phyloP scores from a whole-genome alignment of 805 yeast genomes.

The Clavispora santaluciae region DNA sequence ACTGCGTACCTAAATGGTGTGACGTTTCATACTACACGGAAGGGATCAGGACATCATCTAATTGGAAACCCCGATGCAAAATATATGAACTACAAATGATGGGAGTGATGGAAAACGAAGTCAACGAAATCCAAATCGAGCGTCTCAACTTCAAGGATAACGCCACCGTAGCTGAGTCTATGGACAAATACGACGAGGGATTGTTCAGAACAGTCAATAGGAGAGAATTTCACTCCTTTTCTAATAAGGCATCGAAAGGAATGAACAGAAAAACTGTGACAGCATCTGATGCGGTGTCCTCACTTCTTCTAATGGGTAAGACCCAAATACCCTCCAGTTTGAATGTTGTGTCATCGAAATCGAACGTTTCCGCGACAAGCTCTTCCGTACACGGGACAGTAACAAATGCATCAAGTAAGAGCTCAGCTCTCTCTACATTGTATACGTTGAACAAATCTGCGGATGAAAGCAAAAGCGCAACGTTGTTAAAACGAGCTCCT shows the following conservation, averaged over 20 bases:
- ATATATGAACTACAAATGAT: constrained; percentile 96
- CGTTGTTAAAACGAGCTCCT: not conserved
- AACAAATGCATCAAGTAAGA: constrained; percentile 15
- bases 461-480: constrained; percentile 7
- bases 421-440: constrained; percentile 35
- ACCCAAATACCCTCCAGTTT: not conserved
- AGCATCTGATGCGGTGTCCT: constrained; percentile 13
- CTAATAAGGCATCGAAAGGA: not conserved
- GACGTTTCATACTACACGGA: constrained; percentile 89
- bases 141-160: constrained; percentile 40
- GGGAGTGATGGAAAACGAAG: constrained; percentile 93
- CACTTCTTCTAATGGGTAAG: constrained; percentile 24
- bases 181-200: constrained; percentile 62
- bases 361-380: constrained; percentile 27
- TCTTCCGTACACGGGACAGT: constrained; percentile 38
- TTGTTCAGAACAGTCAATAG: constrained; percentile 39
- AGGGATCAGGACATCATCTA: constrained; percentile 36
- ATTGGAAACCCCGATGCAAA: constrained; percentile 92
- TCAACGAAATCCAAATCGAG: constrained; percentile 62
- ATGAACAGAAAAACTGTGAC: not conserved
- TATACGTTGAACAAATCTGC: constrained; percentile 30
- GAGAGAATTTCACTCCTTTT: constrained; percentile 4
- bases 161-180: constrained; percentile 49
- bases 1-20: constrained; percentile 92
- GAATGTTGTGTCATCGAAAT: constrained; percentile 12